These are phyloP conservation scores for Xerocomus minutiporus DNA, from an alignment of 1,284 basidiomycete genomes.

Conservation along the genomic window DNA sequence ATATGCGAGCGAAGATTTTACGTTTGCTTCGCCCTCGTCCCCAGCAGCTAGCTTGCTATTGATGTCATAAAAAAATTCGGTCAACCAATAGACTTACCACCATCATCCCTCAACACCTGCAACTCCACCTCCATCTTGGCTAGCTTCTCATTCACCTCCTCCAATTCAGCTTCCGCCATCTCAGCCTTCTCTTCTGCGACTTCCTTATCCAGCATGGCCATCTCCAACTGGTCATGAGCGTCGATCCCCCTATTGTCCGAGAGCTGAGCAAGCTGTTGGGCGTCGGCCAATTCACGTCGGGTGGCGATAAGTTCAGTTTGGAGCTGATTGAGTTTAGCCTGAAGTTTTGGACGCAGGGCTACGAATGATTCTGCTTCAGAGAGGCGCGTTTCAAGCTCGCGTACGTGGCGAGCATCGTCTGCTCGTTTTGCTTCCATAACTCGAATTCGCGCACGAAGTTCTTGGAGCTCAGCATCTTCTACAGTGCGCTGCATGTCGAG, in stretches of 20 bases:
- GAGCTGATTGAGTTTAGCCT: conserved; percentile 78
- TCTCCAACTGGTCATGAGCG: conserved; percentile 86
- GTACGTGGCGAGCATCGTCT: conserved; percentile 81
- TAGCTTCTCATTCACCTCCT: conserved; percentile 71
- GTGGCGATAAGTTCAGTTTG: conserved; percentile 73
- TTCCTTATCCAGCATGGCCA: conserved; percentile 94
- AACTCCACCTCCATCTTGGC: conserved; percentile 86
- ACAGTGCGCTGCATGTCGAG: conserved; percentile 20
- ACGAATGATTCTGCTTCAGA: conserved; percentile 83
- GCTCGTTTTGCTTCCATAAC: conserved; percentile 83
- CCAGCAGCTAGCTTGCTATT: conserved; percentile 20
- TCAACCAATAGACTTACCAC: conserved; percentile 30
- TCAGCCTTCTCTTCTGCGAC: conserved; percentile 95
- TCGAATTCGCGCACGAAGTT: conserved; percentile 78
- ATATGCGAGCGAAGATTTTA: conserved; percentile 71
- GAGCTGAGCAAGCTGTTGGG: conserved; percentile 58
- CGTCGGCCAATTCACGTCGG: conserved; percentile 62
- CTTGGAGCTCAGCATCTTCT: conserved; percentile 65
- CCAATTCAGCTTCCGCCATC: conserved; percentile 70
- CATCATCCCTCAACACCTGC: conserved; percentile 60
- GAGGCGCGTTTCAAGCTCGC: conserved; percentile 80
- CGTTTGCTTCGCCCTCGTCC: conserved; percentile 42
- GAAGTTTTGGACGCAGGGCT: conserved; percentile 82
- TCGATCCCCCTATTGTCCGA: conserved; percentile 62
- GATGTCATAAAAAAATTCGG: conserved; percentile 8